A percentile compares a stretch with the other conserved stretches of the same genome.
Conservation (phyloP, 108 stramenopile genomes). For the Conticribra guillardii region DNA sequence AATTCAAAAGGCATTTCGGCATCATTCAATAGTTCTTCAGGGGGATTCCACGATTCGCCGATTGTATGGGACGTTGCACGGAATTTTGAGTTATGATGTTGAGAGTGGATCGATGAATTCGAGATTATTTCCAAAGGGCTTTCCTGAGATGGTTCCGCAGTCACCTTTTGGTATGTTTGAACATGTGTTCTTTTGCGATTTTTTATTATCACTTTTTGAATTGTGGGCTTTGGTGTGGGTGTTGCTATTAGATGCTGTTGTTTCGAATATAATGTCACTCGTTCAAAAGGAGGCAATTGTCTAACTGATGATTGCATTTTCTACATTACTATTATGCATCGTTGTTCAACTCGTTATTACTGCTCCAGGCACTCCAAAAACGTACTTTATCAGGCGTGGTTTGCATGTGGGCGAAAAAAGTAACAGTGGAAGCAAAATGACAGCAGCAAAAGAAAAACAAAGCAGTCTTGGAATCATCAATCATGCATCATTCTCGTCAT, state of each 20-base stretch:
- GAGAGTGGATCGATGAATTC: neutral
- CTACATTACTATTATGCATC: too few species aligned
- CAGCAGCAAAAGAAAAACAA: neutral
- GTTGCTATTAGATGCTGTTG: neutral
- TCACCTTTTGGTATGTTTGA: slow-evolving; percentile 5
- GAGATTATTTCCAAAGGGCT: slow-evolving; percentile 2
- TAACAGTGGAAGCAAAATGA: neutral
- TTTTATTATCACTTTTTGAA: too few species aligned
- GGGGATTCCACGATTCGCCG: slow-evolving; percentile 12
- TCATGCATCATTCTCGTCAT: neutral
- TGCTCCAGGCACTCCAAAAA: slow-evolving; percentile 2
- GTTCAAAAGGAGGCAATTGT: too few species aligned
- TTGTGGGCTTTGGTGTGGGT: neutral
- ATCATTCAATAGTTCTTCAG: slow-evolving; percentile 8
- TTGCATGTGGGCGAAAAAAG: neutral
- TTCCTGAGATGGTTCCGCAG: slow-evolving; percentile 3
- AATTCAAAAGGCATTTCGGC: slow-evolving; percentile 19
- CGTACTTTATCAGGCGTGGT: slow-evolving; percentile 8
- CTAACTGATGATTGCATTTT: too few species aligned
- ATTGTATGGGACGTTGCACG: slow-evolving; percentile 9
- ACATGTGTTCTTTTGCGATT: neutral
- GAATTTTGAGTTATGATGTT: slow-evolving; percentile 7
- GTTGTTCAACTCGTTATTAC: too few species aligned
- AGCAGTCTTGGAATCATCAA: neutral
- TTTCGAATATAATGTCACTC: too few species aligned